A percentile compares a stretch with the other conserved stretches of the same genome.
These are phyloP conservation scores for Panicum miliaceum DNA, from an alignment of 176 grass and related monocot genomes.

Conservation along the genomic window DNA sequence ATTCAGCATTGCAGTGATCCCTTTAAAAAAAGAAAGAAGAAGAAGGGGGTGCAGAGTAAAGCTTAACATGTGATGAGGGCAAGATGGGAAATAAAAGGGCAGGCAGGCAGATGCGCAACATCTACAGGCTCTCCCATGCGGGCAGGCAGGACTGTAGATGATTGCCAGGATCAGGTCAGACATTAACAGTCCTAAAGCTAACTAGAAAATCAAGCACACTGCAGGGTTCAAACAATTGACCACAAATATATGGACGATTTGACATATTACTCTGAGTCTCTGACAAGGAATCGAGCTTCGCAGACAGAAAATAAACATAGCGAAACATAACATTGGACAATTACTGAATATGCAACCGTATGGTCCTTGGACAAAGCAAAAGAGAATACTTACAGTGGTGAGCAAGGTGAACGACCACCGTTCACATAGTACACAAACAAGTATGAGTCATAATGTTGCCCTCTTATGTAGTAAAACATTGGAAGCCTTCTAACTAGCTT, in stretches of 20 bases:
- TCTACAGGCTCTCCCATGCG: conserved; percentile 22
- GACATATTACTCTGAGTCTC: not conserved
- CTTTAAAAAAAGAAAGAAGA: not conserved
- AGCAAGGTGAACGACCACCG: conserved; percentile 76
- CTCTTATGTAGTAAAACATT: conserved; percentile 95
- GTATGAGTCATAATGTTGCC: conserved; percentile 89
- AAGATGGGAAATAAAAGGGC: conserved; percentile 11
- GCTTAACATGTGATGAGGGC: not conserved
- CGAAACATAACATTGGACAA: conserved; percentile 17
- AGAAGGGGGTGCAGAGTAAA: conserved; percentile 29
- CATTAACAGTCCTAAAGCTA: conserved; percentile 25
- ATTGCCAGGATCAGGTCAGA: conserved; percentile 30
- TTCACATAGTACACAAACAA: conserved; percentile 96
- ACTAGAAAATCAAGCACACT: conserved; percentile 19
- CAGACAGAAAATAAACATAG: conserved; percentile 18
- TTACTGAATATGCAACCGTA: conserved; percentile 23
- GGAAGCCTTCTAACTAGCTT: conserved; percentile 82
- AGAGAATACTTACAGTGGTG: conserved; percentile 80
- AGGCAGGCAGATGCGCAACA: conserved; percentile 4
- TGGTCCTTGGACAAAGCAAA: conserved; percentile 15
- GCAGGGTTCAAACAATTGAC: conserved; percentile 7
- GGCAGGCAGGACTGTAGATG: not conserved
- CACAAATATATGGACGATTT: not conserved
- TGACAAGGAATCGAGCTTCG: not conserved
- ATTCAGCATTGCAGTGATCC: conserved; percentile 8